Percentiles rank a stretch among this genome's conserved stretches.
phyloP scores from a whole-genome alignment of 2,329 filamentous ascomycete species.

The Hypoxylon sp. region DNA sequence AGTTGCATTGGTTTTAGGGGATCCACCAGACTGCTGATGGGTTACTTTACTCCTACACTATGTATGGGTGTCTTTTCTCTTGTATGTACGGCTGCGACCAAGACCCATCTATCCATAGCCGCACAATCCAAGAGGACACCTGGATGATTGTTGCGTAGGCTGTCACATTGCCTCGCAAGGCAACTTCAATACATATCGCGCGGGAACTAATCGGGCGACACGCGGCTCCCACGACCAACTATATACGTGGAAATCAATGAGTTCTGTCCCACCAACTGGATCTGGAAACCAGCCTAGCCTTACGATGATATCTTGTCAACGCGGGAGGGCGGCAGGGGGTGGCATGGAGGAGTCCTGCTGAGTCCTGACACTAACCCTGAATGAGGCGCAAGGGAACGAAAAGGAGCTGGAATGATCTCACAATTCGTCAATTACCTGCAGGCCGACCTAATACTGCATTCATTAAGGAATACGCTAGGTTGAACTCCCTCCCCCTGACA shows the following conservation, averaged over 20 bases:
- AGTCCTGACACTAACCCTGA: constrained; percentile 24
- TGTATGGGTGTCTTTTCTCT: constrained; percentile 2
- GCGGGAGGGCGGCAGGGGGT: constrained; percentile 18
- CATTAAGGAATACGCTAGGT: constrained; percentile 20
- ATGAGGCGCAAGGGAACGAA: constrained; percentile 33
- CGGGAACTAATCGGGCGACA: constrained; percentile 6
- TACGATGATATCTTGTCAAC: constrained; percentile 18
- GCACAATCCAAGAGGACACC: constrained; percentile 15
- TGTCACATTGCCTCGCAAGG: constrained; percentile 20
- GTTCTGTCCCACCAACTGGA: constrained; percentile 29
- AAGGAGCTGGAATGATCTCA: constrained; percentile 37
- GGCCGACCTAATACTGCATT: constrained; percentile 6
- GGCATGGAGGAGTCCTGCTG: constrained; percentile 16
- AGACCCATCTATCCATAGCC: constrained; percentile 15
- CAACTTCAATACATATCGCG: constrained; percentile 17
- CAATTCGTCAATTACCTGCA: constrained; percentile 16
- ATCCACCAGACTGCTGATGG: constrained; percentile 22
- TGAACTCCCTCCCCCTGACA: constrained; percentile 32
- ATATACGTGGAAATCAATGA: constrained; percentile 18
- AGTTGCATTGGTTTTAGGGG: constrained; percentile 34
- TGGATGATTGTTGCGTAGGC: constrained; percentile 1
- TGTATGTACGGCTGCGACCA: neutral
- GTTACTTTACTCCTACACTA: constrained; percentile 5
- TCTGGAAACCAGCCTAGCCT: constrained; percentile 30
- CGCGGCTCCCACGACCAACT: constrained; percentile 15